Evolutionary conservation across 306 rosid species (phyloP).

Genomic region (Cucurbita pepo): DNA sequence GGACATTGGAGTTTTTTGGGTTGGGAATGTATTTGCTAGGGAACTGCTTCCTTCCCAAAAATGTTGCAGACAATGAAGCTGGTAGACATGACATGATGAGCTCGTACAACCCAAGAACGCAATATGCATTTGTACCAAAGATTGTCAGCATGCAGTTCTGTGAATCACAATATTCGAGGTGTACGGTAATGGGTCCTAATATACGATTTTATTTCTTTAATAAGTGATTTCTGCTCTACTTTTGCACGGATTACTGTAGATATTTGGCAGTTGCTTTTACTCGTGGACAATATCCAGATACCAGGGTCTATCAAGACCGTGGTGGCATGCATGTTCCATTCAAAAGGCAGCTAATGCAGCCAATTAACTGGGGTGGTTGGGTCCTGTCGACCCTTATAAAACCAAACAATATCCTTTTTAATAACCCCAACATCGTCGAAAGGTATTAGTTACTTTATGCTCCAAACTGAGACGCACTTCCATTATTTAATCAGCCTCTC

Average conservation of each 20-base stretch:
- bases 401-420: not conserved
- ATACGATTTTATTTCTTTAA: not conserved
- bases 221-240: not conserved
- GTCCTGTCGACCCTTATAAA: not conserved
- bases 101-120: constrained; percentile 48
- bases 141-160: constrained; percentile 50
- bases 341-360: constrained; percentile 53
- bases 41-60: not conserved
- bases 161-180: constrained; percentile 33
- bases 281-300: constrained; percentile 18
- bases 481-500: not conserved
- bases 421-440: not conserved
- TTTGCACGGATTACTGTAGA: constrained; percentile 26
- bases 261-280: constrained; percentile 49
- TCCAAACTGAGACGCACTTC: not conserved
- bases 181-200: constrained; percentile 24
- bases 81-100: constrained; percentile 28
- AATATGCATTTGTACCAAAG: constrained; percentile 71
- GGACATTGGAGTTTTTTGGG: not conserved
- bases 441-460: not conserved
- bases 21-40: not conserved
- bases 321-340: constrained; percentile 11
- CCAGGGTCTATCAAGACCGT: not conserved
- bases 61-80: not conserved
- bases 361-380: constrained; percentile 23